phyloP scores from a whole-genome alignment of 495 filamentous ascomycete genomes.

The Cairneyella variabilis region DNA sequence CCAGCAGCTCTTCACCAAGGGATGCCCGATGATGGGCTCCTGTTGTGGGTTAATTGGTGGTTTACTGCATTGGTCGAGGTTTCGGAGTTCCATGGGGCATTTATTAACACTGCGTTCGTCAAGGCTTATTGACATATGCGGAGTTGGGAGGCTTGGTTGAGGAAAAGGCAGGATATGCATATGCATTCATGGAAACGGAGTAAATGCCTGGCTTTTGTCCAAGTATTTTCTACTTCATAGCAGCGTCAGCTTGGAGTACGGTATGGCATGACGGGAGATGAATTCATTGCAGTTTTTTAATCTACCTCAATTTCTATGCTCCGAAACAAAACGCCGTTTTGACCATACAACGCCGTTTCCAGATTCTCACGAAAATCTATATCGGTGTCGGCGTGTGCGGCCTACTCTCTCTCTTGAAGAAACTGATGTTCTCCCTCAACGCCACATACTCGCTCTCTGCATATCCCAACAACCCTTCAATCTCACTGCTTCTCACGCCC shows the following conservation, averaged over 20 bases:
- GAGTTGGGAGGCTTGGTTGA: too few species aligned
- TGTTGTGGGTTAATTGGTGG: too few species aligned
- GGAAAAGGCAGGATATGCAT: too few species aligned
- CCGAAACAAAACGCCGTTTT: neutral
- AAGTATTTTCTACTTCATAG: too few species aligned
- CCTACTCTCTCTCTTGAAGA: slow-evolving; percentile 48
- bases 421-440: slow-evolving; percentile 80
- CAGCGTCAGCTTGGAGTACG: too few species aligned
- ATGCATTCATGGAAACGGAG: too few species aligned
- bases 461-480: slow-evolving; percentile 76
- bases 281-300: neutral
- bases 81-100: too few species aligned
- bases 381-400: slow-evolving; percentile 41
- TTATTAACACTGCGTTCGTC: too few species aligned
- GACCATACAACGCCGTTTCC: neutral
- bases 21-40: slow-evolving; percentile 36
- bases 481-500: slow-evolving; percentile 77
- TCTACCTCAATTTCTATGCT: neutral
- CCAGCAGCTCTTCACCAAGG: slow-evolving; percentile 31
- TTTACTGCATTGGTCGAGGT: too few species aligned
- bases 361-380: too few species aligned
- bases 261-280: neutral
- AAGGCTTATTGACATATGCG: too few species aligned
- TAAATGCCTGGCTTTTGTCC: too few species aligned
- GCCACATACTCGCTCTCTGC: slow-evolving; percentile 95